Percentiles rank a stretch among this genome's conserved stretches.
phyloP scores from a whole-genome alignment of 768 basidiomycete species.

The Mycena metata region DNA sequence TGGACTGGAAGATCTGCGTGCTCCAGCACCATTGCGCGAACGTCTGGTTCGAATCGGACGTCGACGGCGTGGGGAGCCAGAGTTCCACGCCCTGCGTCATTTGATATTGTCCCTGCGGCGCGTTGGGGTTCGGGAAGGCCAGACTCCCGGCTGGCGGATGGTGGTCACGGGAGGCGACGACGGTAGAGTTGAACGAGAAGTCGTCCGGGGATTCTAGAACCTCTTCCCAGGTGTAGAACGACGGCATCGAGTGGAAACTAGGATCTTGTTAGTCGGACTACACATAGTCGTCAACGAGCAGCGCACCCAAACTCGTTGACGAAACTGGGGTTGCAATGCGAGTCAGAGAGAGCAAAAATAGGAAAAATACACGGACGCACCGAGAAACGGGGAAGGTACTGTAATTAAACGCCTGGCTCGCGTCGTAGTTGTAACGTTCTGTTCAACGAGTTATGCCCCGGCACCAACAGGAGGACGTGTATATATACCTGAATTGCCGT shows the following conservation, averaged over 20 bases:
- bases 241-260: constrained; percentile 75
- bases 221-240: constrained; percentile 73
- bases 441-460: neutral
- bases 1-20: constrained; percentile 71
- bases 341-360: neutral
- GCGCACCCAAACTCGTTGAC: constrained; percentile 71
- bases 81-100: constrained; percentile 64
- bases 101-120: constrained; percentile 64
- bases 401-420: constrained; percentile 65
- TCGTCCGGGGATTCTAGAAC: constrained; percentile 64
- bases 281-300: too few species aligned
- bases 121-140: constrained; percentile 69
- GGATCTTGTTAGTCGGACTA: too few species aligned
- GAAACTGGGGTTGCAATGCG: constrained; percentile 51
- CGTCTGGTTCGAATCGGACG: constrained; percentile 64
- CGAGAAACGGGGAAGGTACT: constrained; percentile 64
- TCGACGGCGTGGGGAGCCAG: constrained; percentile 69
- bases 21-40: constrained; percentile 77
- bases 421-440: constrained; percentile 73
- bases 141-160: constrained; percentile 68
- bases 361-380: constrained; percentile 42
- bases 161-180: constrained; percentile 68
- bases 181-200: constrained; percentile 70
- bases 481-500: constrained; percentile 64
- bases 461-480: neutral